Conservation (phyloP, 2,329 filamentous ascomycete genomes). For the Cadophora sp. region DNA sequence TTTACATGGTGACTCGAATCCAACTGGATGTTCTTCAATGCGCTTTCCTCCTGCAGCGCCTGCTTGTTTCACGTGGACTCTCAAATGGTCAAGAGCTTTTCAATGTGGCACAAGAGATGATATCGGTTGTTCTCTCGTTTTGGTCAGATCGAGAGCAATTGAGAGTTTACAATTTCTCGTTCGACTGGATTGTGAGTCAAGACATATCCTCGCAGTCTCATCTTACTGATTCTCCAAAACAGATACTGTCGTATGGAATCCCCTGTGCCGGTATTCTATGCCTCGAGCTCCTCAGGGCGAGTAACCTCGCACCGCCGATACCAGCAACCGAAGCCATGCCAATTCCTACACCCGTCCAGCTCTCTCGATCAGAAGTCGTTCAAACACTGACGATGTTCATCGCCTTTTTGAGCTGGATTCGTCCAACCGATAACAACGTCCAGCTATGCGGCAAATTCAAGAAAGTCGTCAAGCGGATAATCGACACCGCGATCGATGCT, state of each 20-base stretch:
- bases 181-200: conserved; percentile 24
- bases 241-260: conserved; percentile 23
- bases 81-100: conserved; percentile 21
- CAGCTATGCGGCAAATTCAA: conserved; percentile 24
- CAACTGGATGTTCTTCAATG: conserved; percentile 25
- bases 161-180: conserved; percentile 14
- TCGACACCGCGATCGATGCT: conserved; percentile 30
- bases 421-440: conserved; percentile 26
- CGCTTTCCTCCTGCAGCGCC: conserved; percentile 17
- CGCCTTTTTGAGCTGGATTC: conserved; percentile 26
- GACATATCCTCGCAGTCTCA: neutral
- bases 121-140: conserved; percentile 10
- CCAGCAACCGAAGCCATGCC: neutral
- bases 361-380: conserved; percentile 23
- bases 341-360: neutral
- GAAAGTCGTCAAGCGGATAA: conserved; percentile 30
- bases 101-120: conserved; percentile 21
- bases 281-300: conserved; percentile 20
- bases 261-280: conserved; percentile 20
- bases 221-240: neutral
- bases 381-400: conserved; percentile 27
- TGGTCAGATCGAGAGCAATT: conserved; percentile 21
- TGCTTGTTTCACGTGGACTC: conserved; percentile 10
- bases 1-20: conserved; percentile 18
- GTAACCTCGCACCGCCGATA: conserved; percentile 15